Percentiles rank a stretch among this genome's conserved stretches.
Conservation (phyloP, 116 monocot genomes). For the Trichopus zeylanicus region DNA sequence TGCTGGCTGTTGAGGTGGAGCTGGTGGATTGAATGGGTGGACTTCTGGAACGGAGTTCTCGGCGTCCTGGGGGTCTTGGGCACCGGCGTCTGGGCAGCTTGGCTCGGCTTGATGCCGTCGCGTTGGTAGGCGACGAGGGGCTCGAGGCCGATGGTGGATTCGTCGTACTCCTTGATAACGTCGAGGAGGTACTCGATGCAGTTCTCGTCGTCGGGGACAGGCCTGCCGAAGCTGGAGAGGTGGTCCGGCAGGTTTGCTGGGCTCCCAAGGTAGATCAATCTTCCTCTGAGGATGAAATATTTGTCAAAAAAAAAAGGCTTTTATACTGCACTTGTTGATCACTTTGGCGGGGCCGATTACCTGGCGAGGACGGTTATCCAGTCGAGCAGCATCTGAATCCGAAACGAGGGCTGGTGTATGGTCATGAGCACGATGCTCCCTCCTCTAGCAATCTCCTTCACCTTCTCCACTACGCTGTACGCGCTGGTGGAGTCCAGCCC, state of each 20-base stretch:
- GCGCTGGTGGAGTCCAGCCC: slow-evolving; percentile 50
- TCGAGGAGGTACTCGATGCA: slow-evolving; percentile 39
- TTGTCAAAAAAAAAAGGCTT: neutral
- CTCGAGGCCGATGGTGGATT: slow-evolving; percentile 29
- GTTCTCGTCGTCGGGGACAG: slow-evolving; percentile 37
- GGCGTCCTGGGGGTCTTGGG: slow-evolving; percentile 27
- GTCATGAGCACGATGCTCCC: slow-evolving; percentile 50
- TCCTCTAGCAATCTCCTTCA: slow-evolving; percentile 26
- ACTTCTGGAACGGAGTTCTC: slow-evolving; percentile 2
- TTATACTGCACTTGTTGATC: too few species aligned
- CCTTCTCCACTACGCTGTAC: slow-evolving; percentile 42
- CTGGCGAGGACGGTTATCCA: slow-evolving; percentile 34
- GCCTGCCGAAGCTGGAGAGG: slow-evolving; percentile 29
- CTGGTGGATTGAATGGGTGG: slow-evolving; percentile 1
- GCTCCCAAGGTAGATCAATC: slow-evolving; percentile 26
- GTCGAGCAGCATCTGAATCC: slow-evolving; percentile 43
- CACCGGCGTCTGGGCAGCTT: slow-evolving; percentile 29
- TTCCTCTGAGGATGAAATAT: slow-evolving; percentile 8
- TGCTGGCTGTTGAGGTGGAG: slow-evolving; percentile 26
- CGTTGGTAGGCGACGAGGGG: slow-evolving; percentile 38
- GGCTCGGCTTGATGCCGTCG: slow-evolving; percentile 31
- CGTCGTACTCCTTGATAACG: slow-evolving; percentile 42
- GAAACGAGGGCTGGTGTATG: slow-evolving; percentile 43
- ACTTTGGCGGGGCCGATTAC: too few species aligned
- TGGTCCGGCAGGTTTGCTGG: slow-evolving; percentile 19